phyloP scores from a whole-genome alignment of 2,329 filamentous ascomycete genomes.

The Pseudogymnoascus sp. region DNA sequence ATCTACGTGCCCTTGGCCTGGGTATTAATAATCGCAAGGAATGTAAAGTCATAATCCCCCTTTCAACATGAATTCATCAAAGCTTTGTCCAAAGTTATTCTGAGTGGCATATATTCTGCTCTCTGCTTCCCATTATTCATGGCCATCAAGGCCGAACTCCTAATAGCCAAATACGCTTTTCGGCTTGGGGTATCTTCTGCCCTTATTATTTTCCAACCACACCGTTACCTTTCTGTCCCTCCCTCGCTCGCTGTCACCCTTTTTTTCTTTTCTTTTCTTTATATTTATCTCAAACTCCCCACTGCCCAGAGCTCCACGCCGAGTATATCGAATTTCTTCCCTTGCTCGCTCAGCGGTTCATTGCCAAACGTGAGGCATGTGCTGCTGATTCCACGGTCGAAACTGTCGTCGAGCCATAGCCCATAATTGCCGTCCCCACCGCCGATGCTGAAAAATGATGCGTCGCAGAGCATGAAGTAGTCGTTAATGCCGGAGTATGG shows the following conservation, averaged over 20 bases:
- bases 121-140: neutral
- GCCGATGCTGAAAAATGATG: constrained; percentile 75
- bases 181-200: neutral
- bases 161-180: neutral
- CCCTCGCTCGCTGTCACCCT: no score
- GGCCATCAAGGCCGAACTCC: constrained; percentile 1
- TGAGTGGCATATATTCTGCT: constrained; percentile 7
- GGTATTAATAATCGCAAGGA: neutral
- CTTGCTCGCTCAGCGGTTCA: constrained; percentile 86
- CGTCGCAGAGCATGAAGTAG: constrained; percentile 91
- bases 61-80: neutral
- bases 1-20: neutral
- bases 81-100: neutral
- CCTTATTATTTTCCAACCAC: constrained; percentile 3
- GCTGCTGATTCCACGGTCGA: constrained; percentile 77
- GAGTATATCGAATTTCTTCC: constrained; percentile 81
- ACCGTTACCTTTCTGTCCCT: neutral
- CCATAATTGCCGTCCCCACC: constrained; percentile 87
- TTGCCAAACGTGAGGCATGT: constrained; percentile 90
- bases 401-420: constrained; percentile 81
- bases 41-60: neutral
- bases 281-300: neutral
- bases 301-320: constrained; percentile 78
- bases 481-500: constrained; percentile 94
- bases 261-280: neutral